Evolutionary conservation across 2,329 filamentous ascomycete species (phyloP), one percentile per base, ranked within the genome.

Genomic region (Penicillium sp.): DNA sequence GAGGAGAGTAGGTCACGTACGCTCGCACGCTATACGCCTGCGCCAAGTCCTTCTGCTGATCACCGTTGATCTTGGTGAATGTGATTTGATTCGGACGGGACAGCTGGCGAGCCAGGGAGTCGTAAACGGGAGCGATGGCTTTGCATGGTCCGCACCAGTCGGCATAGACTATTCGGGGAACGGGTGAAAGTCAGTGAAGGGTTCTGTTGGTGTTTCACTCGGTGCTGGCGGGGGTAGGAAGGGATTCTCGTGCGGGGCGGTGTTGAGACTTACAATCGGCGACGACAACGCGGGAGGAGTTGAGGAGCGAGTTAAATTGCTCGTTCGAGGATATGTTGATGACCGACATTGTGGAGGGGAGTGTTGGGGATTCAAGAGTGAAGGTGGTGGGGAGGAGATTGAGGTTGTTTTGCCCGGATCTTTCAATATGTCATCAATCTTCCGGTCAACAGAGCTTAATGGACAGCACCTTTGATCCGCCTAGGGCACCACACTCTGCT

Each of bases 131-230:
- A 6, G 89, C 89, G 63, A 97, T 92, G 61, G 85, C 81, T 67
- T 90, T 89, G 83, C 92, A 96, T 68, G 91, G 89, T 31, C 80
- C 87, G 70, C 89, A 96, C 87, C 89, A 94, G 69, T 90, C 87
- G 67, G 92, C 90, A 68, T 90, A 93, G 81, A 97, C 91, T 49
- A 26, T 37, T 27, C 5, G 48, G 66, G 4, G 27, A 44, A 26
- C 49, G 9, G 41, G 33, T 22, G 54, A 49, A 49, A 42, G 49
- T 50, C 57, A 53, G 64, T 49, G n/a, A 26, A 20, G 46, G 29
- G 7, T 49, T 26, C 20, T n/a, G n/a, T 4, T 29, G 44, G 7
- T 49, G 20, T 6, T n/a, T 18, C 18, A 25, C 18, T 50, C n/a
- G 23, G 18, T 8, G 35, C 40, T 50, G 42, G 50, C 15, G 47